These are phyloP conservation scores for Starmera amethionina DNA, from an alignment of 805 yeast genomes.

Conservation along the genomic window DNA sequence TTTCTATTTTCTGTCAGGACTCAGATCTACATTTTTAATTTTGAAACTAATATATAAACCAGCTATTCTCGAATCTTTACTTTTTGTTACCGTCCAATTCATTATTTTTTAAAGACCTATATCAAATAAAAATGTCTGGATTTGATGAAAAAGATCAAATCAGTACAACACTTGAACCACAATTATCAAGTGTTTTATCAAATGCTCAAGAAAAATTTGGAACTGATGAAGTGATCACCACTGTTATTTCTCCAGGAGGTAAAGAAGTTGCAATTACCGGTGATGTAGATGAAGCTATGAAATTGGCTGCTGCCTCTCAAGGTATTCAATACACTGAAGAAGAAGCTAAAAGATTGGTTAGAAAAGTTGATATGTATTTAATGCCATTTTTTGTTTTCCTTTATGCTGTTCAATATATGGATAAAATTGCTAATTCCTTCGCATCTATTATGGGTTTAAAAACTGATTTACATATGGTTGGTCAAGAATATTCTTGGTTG, in stretches of 20 bases:
- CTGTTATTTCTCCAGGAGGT: conserved; percentile 19
- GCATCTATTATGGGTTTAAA: conserved; percentile 29
- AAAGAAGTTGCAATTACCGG: conserved; percentile 19
- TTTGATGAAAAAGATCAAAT: too few relatives aligned
- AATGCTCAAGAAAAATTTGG: neutral
- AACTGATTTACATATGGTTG: conserved; percentile 25
- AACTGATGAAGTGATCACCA: neutral
- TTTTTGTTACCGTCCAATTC: too few relatives aligned
- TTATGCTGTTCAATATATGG: conserved; percentile 29
- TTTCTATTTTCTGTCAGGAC: too few relatives aligned
- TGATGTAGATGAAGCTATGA: conserved; percentile 29
- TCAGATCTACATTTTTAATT: too few relatives aligned
- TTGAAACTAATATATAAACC: too few relatives aligned
- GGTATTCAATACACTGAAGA: neutral
- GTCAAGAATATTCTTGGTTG: conserved; percentile 32
- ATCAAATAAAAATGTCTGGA: too few relatives aligned
- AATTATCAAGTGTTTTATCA: neutral
- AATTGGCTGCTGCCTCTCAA: conserved; percentile 12
- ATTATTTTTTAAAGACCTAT: too few relatives aligned
- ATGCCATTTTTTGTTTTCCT: conserved; percentile 25
- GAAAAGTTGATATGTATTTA: conserved; percentile 26
- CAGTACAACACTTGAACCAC: too few relatives aligned
- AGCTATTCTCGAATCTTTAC: too few relatives aligned
- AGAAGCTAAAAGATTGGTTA: conserved; percentile 17
- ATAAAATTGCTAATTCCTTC: conserved; percentile 25